phyloP scores from a whole-genome alignment of 768 basidiomycete genomes.

The Leccinum incarnatum region DNA sequence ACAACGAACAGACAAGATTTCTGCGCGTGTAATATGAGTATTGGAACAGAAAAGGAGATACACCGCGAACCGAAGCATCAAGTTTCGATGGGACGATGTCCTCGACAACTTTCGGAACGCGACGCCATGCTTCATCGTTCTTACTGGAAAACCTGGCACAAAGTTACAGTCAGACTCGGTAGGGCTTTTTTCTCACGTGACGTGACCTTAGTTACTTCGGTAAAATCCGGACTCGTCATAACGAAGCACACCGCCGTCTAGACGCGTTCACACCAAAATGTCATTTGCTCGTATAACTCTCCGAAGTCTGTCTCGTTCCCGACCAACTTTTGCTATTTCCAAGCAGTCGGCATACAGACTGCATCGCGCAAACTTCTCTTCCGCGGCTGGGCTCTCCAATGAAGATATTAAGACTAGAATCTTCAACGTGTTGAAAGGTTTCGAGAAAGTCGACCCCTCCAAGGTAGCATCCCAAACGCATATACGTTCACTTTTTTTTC shows the following conservation, averaged over 20 bases:
- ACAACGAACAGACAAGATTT: constrained; percentile 90
- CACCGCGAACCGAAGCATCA: constrained; percentile 78
- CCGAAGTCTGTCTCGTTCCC: constrained; percentile 26
- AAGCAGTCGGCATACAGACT: constrained; percentile 30
- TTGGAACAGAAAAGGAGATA: not conserved
- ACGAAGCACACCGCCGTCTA: not conserved
- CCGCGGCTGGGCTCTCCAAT: constrained; percentile 23
- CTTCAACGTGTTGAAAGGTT: constrained; percentile 30
- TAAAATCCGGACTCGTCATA: constrained; percentile 22
- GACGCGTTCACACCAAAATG: constrained; percentile 31
- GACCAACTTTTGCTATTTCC: constrained; percentile 29
- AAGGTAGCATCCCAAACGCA: constrained; percentile 22
- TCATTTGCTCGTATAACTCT: constrained; percentile 35
- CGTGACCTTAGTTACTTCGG: constrained; percentile 13
- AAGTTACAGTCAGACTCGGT: too few relatives aligned
- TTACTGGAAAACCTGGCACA: not conserved
- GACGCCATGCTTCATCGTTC: constrained; percentile 89
- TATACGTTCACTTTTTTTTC: not conserved
- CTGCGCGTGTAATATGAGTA: constrained; percentile 38
- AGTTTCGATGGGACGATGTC: constrained; percentile 86
- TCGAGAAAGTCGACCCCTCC: constrained; percentile 28
- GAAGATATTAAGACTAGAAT: constrained; percentile 25
- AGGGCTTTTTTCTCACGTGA: not conserved
- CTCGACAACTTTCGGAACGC: constrained; percentile 91
- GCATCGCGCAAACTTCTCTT: constrained; percentile 32